Base-by-base conservation (phyloP, 192 early-diverging fungal species). In the Backusella tarrabulga region DNA sequence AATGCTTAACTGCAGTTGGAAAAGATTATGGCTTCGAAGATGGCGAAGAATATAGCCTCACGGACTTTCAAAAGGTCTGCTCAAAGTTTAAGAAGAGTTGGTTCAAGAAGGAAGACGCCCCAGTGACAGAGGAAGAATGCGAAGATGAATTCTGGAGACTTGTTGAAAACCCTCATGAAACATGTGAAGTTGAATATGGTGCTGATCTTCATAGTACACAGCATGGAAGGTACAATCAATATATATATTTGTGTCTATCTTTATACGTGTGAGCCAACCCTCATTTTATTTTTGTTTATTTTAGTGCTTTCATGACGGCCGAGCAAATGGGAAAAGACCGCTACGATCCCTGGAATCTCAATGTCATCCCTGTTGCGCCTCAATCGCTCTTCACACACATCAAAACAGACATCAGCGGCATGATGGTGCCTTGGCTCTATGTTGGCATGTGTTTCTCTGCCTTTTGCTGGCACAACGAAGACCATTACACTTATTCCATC, bases 381-480 rank as follows among this genome's bases (percentile, higher is more conserved):
- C 89, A 87, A n/a, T 96, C 94, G 3, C 88, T 99, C 26, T 94
- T 99, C 73, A 87, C 90, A 36, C 89, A 96, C 79, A 96, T 99
- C 77, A 91, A 91, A 67, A 92, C 93, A 68, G 96, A 98, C 78
- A 98, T 99, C 34, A 93, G 95, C 12, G 97, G 97, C 7, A 97
- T 99, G 94, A 98, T 95, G 93, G 89, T 95, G 2, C 97, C 97
- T 17, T 99, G 97, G 97, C 85, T 99, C 32, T 99, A 99, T 73
- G 93, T 98, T 3, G 97, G 97, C 17, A 97, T 96, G 95, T 91
- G 89, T 68, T 98, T 98, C 76, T 93, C 93, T 36, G 94, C 97
- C 6, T 99, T 99, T 81, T 98, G 97, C 82, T 99, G 97, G 97
- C 97, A 99, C 77, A 94, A 94, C 54, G 97, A 99, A 83, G 97